These are phyloP conservation scores for Micromonas commoda DNA, from an alignment of 139 green algal genomes.

Conservation along the genomic window DNA sequence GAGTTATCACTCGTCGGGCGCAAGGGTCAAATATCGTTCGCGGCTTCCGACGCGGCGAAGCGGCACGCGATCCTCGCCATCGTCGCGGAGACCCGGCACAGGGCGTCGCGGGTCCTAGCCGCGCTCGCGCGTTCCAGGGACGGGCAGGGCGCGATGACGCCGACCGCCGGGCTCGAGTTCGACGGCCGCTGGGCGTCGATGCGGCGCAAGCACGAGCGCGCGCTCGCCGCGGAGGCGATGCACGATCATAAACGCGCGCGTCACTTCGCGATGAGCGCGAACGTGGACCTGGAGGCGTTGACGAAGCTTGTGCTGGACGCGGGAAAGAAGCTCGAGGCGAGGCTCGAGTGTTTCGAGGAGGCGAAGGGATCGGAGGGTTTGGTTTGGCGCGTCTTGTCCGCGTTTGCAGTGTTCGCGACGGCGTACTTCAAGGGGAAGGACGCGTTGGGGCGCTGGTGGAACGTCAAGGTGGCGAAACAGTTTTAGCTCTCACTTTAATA, in stretches of 20 bases:
- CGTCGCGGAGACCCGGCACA: background rate
- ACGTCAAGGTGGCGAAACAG: background rate
- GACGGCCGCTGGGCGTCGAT: background rate
- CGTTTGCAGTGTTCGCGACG: background rate
- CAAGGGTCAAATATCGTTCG: background rate
- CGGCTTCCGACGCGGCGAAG: background rate
- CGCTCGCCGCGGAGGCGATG: background rate
- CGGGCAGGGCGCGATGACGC: too few species aligned
- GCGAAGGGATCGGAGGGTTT: background rate
- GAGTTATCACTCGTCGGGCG: background rate
- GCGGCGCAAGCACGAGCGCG: background rate
- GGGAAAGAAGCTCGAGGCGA: background rate
- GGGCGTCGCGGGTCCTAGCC: background rate
- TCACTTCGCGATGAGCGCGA: background rate
- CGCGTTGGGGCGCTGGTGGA: background rate
- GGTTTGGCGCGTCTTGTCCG: background rate
- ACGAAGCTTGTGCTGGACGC: background rate
- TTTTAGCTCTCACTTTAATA: background rate
- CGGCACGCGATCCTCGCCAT: background rate
- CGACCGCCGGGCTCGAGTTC: background rate
- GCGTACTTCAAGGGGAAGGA: too few species aligned
- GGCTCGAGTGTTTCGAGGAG: background rate
- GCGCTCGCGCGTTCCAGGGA: background rate
- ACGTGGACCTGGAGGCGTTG: background rate
- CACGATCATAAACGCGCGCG: background rate